Conservation (phyloP, 768 basidiomycete species). For the Suillus hirtellus region DNA sequence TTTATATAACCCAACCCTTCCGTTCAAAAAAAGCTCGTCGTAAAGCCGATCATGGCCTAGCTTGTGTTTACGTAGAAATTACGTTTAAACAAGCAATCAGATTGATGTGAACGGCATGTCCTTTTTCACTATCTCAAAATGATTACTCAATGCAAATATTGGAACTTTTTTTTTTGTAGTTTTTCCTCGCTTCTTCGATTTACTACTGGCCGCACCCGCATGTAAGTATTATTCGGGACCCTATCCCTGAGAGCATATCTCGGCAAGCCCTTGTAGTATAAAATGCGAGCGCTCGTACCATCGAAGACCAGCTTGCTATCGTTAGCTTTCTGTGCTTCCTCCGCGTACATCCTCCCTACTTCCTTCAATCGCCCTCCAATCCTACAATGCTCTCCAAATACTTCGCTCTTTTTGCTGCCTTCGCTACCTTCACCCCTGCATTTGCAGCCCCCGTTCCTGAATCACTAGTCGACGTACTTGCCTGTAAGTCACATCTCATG, state of each 20-base stretch:
- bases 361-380: conserved; percentile 1
- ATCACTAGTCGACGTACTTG: rapidly evolving
- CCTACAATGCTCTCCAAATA: neutral
- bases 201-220: too few species aligned
- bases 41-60: too few species aligned
- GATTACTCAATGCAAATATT: neutral
- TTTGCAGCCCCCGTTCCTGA: neutral
- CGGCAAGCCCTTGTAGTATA: neutral
- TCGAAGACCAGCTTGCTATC: neutral
- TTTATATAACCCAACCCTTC: neutral
- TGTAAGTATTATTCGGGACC: neutral
- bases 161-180: neutral
- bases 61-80: neutral
- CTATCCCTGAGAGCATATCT: neutral
- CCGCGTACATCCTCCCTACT: neutral
- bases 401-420: neutral
- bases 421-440: neutral
- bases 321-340: neutral
- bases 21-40: too few species aligned
- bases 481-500: neutral
- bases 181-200: neutral
- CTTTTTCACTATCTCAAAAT: too few species aligned
- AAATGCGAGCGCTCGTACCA: neutral
- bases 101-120: neutral
- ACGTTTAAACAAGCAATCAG: neutral